Conservation (phyloP, 345 rosid genomes). For the Brassica carinata region DNA sequence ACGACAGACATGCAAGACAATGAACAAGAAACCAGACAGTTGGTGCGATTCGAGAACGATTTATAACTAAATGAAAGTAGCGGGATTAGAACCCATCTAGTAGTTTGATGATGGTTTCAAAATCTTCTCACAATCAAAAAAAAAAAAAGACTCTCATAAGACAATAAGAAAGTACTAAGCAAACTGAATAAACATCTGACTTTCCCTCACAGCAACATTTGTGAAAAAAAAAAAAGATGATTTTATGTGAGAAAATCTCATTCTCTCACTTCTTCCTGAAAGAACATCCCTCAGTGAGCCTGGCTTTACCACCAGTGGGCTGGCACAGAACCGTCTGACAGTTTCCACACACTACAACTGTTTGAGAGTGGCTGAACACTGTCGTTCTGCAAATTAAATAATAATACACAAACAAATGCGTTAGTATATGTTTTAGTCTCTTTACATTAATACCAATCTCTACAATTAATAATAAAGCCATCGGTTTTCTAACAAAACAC, state of each 20-base stretch:
- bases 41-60: background rate
- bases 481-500: background rate
- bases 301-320: constrained; percentile 57
- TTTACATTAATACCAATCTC: background rate
- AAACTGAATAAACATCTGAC: background rate
- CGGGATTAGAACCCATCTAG: background rate
- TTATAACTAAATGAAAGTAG: background rate
- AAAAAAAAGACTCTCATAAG: background rate
- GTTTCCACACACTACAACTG: constrained; percentile 57
- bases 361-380: constrained; percentile 60
- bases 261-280: constrained; percentile 48
- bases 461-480: background rate
- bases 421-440: background rate
- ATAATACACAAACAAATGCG: background rate
- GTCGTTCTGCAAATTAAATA: constrained; percentile 44
- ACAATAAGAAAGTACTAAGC: background rate
- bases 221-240: background rate
- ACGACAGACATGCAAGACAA: background rate
- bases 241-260: background rate
- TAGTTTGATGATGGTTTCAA: background rate
- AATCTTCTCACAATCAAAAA: constrained; percentile 1
- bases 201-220: constrained; percentile 6
- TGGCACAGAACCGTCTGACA: constrained; percentile 58
- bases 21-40: background rate
- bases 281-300: constrained; percentile 56